These are phyloP conservation scores for Croton setiger DNA, from an alignment of 441 rosid genomes.

Conservation along the genomic window DNA sequence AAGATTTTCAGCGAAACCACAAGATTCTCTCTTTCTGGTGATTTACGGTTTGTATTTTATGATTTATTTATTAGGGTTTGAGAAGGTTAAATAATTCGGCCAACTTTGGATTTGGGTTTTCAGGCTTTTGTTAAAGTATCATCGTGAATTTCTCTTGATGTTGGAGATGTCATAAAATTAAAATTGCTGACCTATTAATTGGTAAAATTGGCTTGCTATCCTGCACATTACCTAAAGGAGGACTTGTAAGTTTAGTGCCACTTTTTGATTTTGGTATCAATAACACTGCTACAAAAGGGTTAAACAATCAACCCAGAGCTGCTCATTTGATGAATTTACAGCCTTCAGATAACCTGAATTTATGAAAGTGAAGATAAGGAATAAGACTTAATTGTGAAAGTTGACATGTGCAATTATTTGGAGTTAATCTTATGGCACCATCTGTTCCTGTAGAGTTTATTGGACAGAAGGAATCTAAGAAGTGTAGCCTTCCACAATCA, in stretches of 20 bases:
- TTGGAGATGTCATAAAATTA: background rate
- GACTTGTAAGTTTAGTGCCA: slow-evolving; percentile 6
- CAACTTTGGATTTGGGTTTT: background rate
- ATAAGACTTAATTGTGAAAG: slow-evolving; percentile 20
- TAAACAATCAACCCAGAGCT: background rate
- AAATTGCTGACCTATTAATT: background rate
- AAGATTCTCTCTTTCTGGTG: slow-evolving; percentile 5
- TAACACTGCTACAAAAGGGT: slow-evolving; percentile 5
- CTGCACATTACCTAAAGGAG: background rate
- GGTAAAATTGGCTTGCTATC: background rate
- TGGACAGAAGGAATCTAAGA: slow-evolving; percentile 47
- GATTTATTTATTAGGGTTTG: background rate
- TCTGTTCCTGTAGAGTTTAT: slow-evolving; percentile 55
- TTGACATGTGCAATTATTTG: slow-evolving; percentile 58
- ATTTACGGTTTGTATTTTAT: background rate
- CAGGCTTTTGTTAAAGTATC: background rate
- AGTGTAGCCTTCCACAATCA: slow-evolving; percentile 35
- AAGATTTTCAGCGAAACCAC: background rate
- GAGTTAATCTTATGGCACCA: slow-evolving; percentile 54
- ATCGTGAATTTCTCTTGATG: background rate
- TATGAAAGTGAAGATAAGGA: slow-evolving; percentile 14
- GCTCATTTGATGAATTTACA: background rate
- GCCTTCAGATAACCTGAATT: slow-evolving; percentile 3
- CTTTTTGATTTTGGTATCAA: slow-evolving; percentile 8
- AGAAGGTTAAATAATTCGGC: background rate